Base-by-base conservation (phyloP, 371 early-diverging fungal genomes). In the Mucor plumbeus region DNA sequence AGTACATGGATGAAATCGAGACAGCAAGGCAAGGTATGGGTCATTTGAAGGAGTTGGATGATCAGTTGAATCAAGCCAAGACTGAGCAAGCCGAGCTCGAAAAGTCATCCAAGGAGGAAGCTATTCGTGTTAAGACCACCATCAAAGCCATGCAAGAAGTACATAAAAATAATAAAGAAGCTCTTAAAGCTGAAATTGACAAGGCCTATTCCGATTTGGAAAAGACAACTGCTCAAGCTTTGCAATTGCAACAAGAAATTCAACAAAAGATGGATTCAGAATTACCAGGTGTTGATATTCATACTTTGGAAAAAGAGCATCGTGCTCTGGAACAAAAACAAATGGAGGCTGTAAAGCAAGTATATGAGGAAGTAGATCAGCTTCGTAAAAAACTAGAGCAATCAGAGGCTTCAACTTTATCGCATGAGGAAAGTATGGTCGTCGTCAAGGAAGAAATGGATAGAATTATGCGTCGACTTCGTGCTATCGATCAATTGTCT, bases 1-100 rank as follows among this genome's bases (percentile, higher is more conserved):
- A 83, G 39, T 83, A 81, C 44, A 79, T 71, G 67, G 84, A 83
- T 43, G 84, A 83, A 60, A 83, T 83, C 35, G 84, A 77, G 38
- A 79, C 75, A 7, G 84, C 84, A 31, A 69, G 72, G 43, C 73
- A 76, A 38, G 84, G 84, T 1, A 81, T 83, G 80, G 79, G 79
- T 1, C 81, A 78, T 60, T 55, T 83, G 17, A 77, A 81, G 44
- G 78, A 73, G 35, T 38, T 83, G 31, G 84, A 83, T 61, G 80
- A 83, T 44, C 75, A 83, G 41, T 61, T 81, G n/a, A 67, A 74
- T 50, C 71, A 72, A 47, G 84, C 84, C 14, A 81, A 79, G 36
- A 34, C 66, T 11, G 72, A 77, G 50, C 79, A 81, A 44, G 73
- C 72, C 17, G 68, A 75, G 38, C 65, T 81, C 13, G 80, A 81